phyloP scores from a whole-genome alignment of 139 green algal species.

The Picochlorum sp. region DNA sequence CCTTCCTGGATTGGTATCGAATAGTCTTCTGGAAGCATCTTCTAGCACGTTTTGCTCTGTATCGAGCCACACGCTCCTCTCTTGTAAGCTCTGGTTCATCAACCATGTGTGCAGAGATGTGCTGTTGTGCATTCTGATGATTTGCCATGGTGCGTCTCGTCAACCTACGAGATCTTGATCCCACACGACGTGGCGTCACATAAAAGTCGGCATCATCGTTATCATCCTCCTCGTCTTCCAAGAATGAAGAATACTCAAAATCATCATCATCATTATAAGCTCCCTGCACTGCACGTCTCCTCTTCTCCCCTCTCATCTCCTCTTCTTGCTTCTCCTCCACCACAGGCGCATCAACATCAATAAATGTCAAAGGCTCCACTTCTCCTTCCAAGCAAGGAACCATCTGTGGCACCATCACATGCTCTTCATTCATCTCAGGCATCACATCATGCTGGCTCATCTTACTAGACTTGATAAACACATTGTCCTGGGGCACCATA shows the following conservation, averaged over 20 bases:
- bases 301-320: too few species aligned
- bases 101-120: not conserved
- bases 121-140: not conserved
- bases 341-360: too few species aligned
- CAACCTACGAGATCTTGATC: not conserved
- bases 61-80: constrained; percentile 18
- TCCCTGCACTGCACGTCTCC: not conserved
- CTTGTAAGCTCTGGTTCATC: constrained; percentile 14
- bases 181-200: not conserved
- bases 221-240: not conserved
- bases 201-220: constrained; percentile 1
- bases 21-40: constrained; percentile 21
- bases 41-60: constrained; percentile 22
- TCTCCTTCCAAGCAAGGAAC: too few species aligned
- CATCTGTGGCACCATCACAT: too few species aligned
- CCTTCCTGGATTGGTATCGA: constrained; percentile 32
- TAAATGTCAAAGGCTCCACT: too few species aligned
- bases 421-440: too few species aligned
- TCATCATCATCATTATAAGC: not conserved
- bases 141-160: not conserved
- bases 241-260: not conserved
- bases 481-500: too few species aligned
- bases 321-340: too few species aligned
- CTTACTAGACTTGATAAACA: too few species aligned
- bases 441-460: too few species aligned